phyloP scores from a whole-genome alignment of 2,329 filamentous ascomycete species.

The Furcasterigmium furcatum region DNA sequence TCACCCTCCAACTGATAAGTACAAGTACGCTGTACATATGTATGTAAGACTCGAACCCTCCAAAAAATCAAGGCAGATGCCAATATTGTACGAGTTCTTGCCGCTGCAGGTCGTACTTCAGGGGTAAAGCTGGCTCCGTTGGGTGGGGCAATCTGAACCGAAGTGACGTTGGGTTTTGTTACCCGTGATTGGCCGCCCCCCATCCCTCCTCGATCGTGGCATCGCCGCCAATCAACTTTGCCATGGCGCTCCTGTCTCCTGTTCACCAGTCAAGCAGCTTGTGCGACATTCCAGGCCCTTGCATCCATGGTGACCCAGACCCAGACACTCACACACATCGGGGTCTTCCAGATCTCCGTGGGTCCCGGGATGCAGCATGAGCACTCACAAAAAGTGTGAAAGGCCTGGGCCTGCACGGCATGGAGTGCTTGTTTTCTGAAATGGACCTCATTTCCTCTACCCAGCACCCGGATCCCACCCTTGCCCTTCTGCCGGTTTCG shows the following conservation, averaged over 20 bases:
- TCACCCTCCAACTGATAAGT: too few relatives aligned
- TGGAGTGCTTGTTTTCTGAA: constrained; percentile 6
- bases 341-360: background rate
- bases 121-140: background rate
- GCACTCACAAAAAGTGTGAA: background rate
- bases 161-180: too few relatives aligned
- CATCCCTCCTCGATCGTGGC: background rate
- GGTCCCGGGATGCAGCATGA: too few relatives aligned
- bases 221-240: background rate
- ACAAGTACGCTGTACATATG: too few relatives aligned
- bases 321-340: too few relatives aligned
- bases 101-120: background rate
- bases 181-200: background rate
- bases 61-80: background rate
- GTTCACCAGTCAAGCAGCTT: too few relatives aligned
- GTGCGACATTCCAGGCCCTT: too few relatives aligned
- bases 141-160: background rate
- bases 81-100: too few relatives aligned
- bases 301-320: too few relatives aligned
- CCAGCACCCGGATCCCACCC: background rate
- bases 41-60: too few relatives aligned
- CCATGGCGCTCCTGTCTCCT: background rate
- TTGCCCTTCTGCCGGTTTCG: constrained; percentile 7
- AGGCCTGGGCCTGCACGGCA: background rate
- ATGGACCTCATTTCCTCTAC: background rate